Evolutionary conservation across 1,284 basidiomycete genomes (phyloP).

Genomic region (Leucoagaricus sp.): DNA sequence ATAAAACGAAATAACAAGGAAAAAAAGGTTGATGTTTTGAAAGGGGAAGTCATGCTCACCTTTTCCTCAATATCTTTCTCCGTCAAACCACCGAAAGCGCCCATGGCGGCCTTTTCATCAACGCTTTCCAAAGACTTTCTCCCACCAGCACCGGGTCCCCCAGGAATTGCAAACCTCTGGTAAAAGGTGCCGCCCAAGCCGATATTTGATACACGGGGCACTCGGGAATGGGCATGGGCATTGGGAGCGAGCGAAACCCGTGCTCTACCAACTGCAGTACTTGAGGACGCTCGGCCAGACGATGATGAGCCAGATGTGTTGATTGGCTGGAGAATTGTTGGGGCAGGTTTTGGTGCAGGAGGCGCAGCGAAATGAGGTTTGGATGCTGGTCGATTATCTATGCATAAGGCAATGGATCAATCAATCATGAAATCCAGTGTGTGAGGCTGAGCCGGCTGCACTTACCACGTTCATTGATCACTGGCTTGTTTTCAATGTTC

Average conservation of each 20-base stretch:
- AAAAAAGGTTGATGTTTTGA: neutral
- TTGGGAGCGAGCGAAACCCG: slow-evolving; percentile 38
- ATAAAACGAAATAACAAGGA: neutral
- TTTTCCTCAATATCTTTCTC: slow-evolving; percentile 73
- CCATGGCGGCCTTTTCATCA: slow-evolving; percentile 29
- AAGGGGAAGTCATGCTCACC: slow-evolving; percentile 38
- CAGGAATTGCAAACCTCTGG: slow-evolving; percentile 36
- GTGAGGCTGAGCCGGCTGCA: slow-evolving; percentile 6
- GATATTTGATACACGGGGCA: slow-evolving; percentile 33
- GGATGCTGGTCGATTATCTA: slow-evolving; percentile 56
- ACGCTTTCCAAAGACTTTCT: slow-evolving; percentile 21
- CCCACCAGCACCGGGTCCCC: slow-evolving; percentile 10
- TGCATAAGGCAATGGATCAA: slow-evolving; percentile 3
- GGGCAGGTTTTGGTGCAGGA: slow-evolving; percentile 46
- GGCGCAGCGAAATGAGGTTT: slow-evolving; percentile 65
- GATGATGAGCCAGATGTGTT: slow-evolving; percentile 29
- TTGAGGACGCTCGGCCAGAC: neutral
- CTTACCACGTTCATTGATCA: slow-evolving; percentile 72
- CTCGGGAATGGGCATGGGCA: slow-evolving; percentile 20
- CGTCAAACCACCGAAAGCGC: slow-evolving; percentile 41
- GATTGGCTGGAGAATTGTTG: slow-evolving; percentile 38
- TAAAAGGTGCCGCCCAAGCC: slow-evolving; percentile 26
- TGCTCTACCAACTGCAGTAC: slow-evolving; percentile 21
- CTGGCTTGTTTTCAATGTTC: slow-evolving; percentile 77
- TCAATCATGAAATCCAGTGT: neutral